Evolutionary conservation across 805 yeast species (phyloP).

Genomic region (Teunomyces barrocoloradensis): DNA sequence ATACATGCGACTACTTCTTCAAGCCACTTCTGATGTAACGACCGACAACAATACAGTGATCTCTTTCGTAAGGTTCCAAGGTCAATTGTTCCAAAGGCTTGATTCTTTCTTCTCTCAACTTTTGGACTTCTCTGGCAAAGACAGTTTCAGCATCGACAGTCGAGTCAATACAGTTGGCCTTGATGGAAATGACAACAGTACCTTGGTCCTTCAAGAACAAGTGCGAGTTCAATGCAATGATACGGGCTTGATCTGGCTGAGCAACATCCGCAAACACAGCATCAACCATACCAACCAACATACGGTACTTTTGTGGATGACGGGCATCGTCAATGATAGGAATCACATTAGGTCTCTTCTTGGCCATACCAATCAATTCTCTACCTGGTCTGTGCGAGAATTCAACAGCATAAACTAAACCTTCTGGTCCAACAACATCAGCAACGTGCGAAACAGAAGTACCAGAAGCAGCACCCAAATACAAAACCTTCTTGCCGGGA

Average conservation of each 20-base stretch:
- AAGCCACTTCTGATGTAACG: conserved; percentile 89
- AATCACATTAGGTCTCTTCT: conserved; percentile 98
- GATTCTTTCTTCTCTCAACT: conserved; percentile 97
- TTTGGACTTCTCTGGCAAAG: conserved; percentile 98
- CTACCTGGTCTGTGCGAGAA: conserved; percentile 99
- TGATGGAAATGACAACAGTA: conserved; percentile 97
- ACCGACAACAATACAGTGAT: conserved; percentile 98
- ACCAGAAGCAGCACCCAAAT: conserved; percentile 99
- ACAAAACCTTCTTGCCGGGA: conserved; percentile 96
- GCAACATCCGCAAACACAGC: conserved; percentile 99
- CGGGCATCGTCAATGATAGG: conserved; percentile 99
- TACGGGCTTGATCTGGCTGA: conserved; percentile 99
- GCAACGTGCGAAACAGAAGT: conserved; percentile 98
- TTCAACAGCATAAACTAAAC: conserved; percentile 97
- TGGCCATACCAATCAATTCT: conserved; percentile 98
- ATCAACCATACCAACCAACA: conserved; percentile 98
- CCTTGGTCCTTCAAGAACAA: conserved; percentile 98
- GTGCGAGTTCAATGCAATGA: conserved; percentile 96
- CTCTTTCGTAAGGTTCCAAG: conserved; percentile 99
- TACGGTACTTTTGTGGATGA: conserved; percentile 99
- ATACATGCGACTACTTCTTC: conserved; percentile 35
- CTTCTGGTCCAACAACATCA: conserved; percentile 98
- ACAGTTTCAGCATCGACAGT: conserved; percentile 99
- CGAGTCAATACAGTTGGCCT: conserved; percentile 99
- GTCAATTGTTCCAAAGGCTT: conserved; percentile 98